phyloP scores from a whole-genome alignment of 2,329 filamentous ascomycete species.

The Aspergillus intermedius region DNA sequence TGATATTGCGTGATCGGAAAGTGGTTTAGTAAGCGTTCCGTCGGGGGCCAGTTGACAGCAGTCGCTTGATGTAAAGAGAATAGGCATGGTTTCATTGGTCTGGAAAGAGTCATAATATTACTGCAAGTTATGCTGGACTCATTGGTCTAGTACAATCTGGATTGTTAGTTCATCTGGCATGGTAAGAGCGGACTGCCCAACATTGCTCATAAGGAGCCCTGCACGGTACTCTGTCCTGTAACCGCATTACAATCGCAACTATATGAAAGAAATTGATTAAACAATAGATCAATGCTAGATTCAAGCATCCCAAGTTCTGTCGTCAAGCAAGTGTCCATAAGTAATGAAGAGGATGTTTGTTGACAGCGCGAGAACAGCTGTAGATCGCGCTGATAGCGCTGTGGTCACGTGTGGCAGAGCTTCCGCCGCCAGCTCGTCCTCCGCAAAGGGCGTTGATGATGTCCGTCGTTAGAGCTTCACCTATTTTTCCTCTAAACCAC shows the following conservation, averaged over 20 bases:
- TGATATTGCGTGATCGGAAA: slow-evolving; percentile 24
- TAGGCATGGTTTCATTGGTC: background rate
- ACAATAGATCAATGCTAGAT: background rate
- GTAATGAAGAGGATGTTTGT: background rate
- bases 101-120: background rate
- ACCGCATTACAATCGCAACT: no score
- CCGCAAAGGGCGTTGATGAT: slow-evolving; percentile 7
- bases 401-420: slow-evolving; percentile 25
- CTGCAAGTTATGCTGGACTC: no score
- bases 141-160: no score
- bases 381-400: background rate
- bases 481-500: slow-evolving; percentile 8
- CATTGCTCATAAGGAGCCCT: no score
- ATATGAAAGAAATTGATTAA: no score
- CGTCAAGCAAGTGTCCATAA: no score
- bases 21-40: slow-evolving; percentile 15
- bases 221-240: no score
- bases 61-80: background rate
- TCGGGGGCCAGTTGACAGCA: background rate
- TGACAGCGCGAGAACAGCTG: background rate
- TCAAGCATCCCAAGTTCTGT: background rate
- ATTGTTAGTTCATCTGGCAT: no score
- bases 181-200: no score
- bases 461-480: background rate
- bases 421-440: slow-evolving; percentile 21